These are phyloP conservation scores for Xylaria longipes DNA, from an alignment of 495 filamentous ascomycete species.

Conservation along the genomic window DNA sequence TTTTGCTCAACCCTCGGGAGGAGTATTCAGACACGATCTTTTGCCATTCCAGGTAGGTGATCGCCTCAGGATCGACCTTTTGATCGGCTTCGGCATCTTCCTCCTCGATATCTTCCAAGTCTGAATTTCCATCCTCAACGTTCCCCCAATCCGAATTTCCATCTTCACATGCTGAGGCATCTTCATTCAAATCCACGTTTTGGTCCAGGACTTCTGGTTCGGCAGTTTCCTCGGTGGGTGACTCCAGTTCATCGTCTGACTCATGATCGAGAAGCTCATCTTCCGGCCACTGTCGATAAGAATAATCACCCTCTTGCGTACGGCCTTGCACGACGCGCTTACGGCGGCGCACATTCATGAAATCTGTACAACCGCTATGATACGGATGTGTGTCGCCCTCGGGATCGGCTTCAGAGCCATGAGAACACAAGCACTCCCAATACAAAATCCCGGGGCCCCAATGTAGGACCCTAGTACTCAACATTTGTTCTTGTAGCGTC, in stretches of 20 bases:
- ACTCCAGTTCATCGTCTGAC: too few relatives aligned
- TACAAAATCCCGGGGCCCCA: background rate
- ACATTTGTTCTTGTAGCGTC: background rate
- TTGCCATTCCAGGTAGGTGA: background rate
- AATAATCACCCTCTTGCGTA: too few relatives aligned
- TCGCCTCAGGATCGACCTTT: too few relatives aligned
- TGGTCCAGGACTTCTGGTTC: too few relatives aligned
- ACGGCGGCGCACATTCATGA: background rate
- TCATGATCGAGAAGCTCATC: too few relatives aligned
- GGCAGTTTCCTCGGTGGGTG: too few relatives aligned
- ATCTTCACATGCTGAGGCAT: too few relatives aligned
- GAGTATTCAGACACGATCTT: background rate
- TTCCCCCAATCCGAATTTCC: too few relatives aligned
- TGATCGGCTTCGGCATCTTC: background rate
- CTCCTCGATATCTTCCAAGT: background rate
- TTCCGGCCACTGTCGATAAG: too few relatives aligned
- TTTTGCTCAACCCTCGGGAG: background rate
- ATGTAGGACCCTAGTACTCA: background rate
- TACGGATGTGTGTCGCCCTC: background rate
- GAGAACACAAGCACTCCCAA: background rate
- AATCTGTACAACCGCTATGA: background rate
- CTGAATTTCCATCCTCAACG: too few relatives aligned
- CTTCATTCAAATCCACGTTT: background rate
- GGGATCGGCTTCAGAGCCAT: background rate
- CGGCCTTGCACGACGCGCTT: background rate